Evolutionary conservation across 352 stramenopile genomes (phyloP).

Genomic region (Thraustotheca clavata): DNA sequence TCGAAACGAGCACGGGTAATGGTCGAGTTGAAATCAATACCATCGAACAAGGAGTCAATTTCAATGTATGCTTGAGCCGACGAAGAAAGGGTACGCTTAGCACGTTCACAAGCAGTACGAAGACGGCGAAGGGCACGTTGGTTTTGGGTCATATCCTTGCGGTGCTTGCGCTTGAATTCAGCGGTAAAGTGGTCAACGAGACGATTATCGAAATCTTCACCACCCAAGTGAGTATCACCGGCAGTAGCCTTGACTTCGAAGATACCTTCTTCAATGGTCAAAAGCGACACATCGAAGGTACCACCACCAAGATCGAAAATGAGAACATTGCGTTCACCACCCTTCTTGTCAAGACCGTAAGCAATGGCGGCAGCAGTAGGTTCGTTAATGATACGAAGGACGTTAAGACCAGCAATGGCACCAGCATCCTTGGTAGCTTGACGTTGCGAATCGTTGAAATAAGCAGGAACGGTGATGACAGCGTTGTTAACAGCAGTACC

Average conservation of each 20-base stretch:
- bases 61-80: slow-evolving; percentile 85
- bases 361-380: slow-evolving; percentile 90
- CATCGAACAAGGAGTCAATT: slow-evolving; percentile 90
- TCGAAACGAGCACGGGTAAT: slow-evolving; percentile 90
- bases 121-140: slow-evolving; percentile 79
- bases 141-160: slow-evolving; percentile 78
- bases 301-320: slow-evolving; percentile 90
- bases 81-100: slow-evolving; percentile 86
- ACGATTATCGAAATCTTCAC: slow-evolving; percentile 88
- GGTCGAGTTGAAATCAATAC: slow-evolving; percentile 88
- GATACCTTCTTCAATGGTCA: slow-evolving; percentile 90
- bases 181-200: slow-evolving; percentile 84
- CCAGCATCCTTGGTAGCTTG: slow-evolving; percentile 92
- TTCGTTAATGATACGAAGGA: slow-evolving; percentile 95
- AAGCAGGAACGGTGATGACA: slow-evolving; percentile 92
- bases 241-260: slow-evolving; percentile 91
- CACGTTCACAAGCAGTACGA: slow-evolving; percentile 86
- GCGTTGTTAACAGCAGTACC: slow-evolving; percentile 58
- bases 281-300: slow-evolving; percentile 85
- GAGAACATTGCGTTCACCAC: slow-evolving; percentile 85
- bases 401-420: slow-evolving; percentile 87
- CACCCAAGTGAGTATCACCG: slow-evolving; percentile 88
- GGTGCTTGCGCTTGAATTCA: slow-evolving; percentile 84
- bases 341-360: slow-evolving; percentile 88
- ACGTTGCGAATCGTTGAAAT: slow-evolving; percentile 94